Evolutionary conservation across 108 stramenopile genomes (phyloP).

Genomic region (Mayamaea pseudoterrestris): DNA sequence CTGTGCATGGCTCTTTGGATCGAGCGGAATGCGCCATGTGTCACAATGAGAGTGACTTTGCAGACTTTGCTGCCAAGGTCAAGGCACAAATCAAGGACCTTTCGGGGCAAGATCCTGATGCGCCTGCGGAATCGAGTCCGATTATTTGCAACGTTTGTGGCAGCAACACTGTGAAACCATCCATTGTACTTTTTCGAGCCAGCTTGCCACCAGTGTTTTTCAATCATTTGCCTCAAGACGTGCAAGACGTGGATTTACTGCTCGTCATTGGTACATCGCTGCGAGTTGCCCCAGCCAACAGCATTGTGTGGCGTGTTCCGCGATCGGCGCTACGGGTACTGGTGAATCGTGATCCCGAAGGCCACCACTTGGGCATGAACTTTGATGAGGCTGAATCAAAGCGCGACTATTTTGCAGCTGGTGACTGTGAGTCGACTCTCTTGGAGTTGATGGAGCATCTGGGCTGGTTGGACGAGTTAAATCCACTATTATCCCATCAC

Average conservation of each 20-base stretch:
- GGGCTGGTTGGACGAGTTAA: constrained; percentile 45
- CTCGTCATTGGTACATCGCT: constrained; percentile 65
- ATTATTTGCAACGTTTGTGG: constrained; percentile 59
- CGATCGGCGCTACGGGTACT: constrained; percentile 46
- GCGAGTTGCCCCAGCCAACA: constrained; percentile 63
- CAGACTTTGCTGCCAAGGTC: constrained; percentile 45
- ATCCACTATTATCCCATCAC: too few relatives aligned
- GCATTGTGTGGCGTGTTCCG: constrained; percentile 53
- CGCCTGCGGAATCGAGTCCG: constrained; percentile 46
- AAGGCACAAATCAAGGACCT: constrained; percentile 65
- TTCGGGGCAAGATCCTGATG: constrained; percentile 34
- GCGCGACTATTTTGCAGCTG: constrained; percentile 31
- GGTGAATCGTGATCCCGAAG: constrained; percentile 63
- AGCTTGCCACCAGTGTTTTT: constrained; percentile 64
- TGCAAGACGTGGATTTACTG: constrained; percentile 47
- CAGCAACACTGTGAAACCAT: constrained; percentile 55
- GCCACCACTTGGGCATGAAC: constrained; percentile 43
- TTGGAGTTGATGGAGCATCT: constrained; percentile 35
- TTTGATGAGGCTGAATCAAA: too few relatives aligned
- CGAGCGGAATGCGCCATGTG: constrained; percentile 72
- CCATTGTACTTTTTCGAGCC: constrained; percentile 72
- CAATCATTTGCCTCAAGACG: constrained; percentile 39
- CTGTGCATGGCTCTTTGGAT: constrained; percentile 82
- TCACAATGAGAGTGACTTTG: constrained; percentile 30
- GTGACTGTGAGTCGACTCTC: constrained; percentile 28